Conservation (phyloP, 345 rosid genomes). For the Orychophragmus violaceus region DNA sequence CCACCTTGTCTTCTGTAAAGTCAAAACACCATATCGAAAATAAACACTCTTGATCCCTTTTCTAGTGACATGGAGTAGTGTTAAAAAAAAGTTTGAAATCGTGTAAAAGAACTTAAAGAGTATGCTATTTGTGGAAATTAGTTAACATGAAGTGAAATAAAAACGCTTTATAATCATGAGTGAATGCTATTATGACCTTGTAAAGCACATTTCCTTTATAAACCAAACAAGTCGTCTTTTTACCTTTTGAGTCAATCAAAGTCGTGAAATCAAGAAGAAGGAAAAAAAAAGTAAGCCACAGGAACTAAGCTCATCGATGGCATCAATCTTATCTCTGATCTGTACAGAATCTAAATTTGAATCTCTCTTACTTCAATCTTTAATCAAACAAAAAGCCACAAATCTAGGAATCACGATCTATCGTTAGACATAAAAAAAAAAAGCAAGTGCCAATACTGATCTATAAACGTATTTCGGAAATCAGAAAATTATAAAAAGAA, state of each 20-base stretch:
- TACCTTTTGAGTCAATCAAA: background rate
- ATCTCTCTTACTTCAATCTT: no score
- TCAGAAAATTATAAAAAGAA: background rate
- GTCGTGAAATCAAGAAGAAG: background rate
- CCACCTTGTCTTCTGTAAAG: conserved; percentile 73
- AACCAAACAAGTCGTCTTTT: background rate
- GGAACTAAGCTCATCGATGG: no score
- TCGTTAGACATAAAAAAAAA: no score
- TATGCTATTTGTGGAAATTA: conserved; percentile 1
- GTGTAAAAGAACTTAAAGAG: background rate
- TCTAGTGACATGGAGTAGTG: background rate
- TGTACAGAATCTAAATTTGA: no score
- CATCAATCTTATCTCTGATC: no score
- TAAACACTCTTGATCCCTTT: background rate
- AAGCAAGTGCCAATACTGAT: conserved; percentile 5
- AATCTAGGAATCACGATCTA: background rate
- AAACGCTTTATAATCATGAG: conserved; percentile 14
- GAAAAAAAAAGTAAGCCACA: no score
- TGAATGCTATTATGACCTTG: conserved; percentile 23
- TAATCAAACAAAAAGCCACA: no score
- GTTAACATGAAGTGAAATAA: background rate
- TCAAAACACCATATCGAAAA: background rate
- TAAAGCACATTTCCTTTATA: conserved; percentile 1
- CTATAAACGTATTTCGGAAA: background rate
- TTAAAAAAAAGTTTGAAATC: background rate